Base-by-base conservation (phyloP, 768 basidiomycete species). In the Amanita molliuscula region DNA sequence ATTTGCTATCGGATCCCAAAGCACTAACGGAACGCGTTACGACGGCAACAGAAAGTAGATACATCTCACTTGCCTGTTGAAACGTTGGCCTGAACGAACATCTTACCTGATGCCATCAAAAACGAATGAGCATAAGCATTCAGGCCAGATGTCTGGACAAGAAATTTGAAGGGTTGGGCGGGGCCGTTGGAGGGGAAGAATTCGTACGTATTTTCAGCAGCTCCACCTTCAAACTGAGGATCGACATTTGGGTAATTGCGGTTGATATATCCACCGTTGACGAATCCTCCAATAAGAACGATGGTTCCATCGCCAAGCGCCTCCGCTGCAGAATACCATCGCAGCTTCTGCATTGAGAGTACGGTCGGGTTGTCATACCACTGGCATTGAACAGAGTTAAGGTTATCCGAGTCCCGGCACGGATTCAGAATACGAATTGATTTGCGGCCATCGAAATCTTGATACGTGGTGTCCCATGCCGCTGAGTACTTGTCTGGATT, bases 391-490 rank as follows among this genome's bases (percentile, higher is more conserved):
- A 73, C 3, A 15, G 72, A 71, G 11, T 67, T 52, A 56, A 80
- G 72, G 56, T 81, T 63, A 52, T 76, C 69, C 1, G 64, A 51
- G 47, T 64, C 61, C 48, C 62, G 72, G 62, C 92, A 95, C 3
- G 90, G 84, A 56, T 84, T 81, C 53, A 97, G 72, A 57, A 93
- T 68, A 52, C 92, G 86, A 60, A 95, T 89, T 36, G 85, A 72
- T 47, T 75, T 78, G 15, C 78, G 74, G 44, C 94, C 91, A 58
- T 92, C 89, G 53, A 79, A 88, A 62, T 95, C 84, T 48, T 80
- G 67, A 64, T 89, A 94, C 8, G 68, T 71, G 35, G 82, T 66
- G 57, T 88, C 85, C 67, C 70, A 88, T 1, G 65, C 58, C 16
- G 74, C 78, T 4, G 75, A 67, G 48, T 62, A 72, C 1, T 69